These are phyloP conservation scores for Castanea crenata DNA, from an alignment of 306 rosid genomes.

Conservation along the genomic window DNA sequence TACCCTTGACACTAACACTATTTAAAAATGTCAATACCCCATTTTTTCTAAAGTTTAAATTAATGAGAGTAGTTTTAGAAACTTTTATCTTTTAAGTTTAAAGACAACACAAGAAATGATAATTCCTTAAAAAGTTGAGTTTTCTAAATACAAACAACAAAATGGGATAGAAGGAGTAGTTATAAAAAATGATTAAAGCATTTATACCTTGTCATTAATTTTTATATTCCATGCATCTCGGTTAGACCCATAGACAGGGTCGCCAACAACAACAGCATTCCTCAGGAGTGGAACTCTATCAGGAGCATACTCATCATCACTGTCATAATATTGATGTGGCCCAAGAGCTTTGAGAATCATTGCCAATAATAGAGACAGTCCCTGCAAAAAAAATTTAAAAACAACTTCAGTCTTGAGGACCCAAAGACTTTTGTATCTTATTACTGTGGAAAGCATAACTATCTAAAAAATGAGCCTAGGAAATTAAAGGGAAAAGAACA, in stretches of 20 bases:
- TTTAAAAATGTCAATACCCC: too few species aligned
- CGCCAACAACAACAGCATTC: constrained; percentile 56
- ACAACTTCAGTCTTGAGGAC: constrained; percentile 6
- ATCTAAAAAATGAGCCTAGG: neutral
- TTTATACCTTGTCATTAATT: constrained; percentile 52
- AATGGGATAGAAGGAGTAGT: too few species aligned
- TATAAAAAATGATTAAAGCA: neutral
- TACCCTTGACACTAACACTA: too few species aligned
- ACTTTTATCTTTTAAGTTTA: too few species aligned
- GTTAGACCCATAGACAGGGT: constrained; percentile 51
- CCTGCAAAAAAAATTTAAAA: constrained; percentile 37
- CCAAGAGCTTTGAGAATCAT: constrained; percentile 81
- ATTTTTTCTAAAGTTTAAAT: too few species aligned
- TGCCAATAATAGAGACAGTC: constrained; percentile 66
- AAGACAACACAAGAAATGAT: too few species aligned
- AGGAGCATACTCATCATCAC: constrained; percentile 67
- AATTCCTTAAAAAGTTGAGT: too few species aligned
- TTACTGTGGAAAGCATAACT: neutral
- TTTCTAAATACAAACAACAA: too few species aligned
- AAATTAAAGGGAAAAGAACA: neutral
- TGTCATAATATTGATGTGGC: constrained; percentile 63
- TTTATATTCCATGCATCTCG: constrained; percentile 41
- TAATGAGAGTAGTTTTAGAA: too few species aligned
- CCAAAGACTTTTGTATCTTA: neutral
- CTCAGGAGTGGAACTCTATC: constrained; percentile 67